Percentiles rank a stretch among this genome's conserved stretches.
Evolutionary conservation across 768 basidiomycete genomes (phyloP).

Genomic region (Serpula lacrymans): DNA sequence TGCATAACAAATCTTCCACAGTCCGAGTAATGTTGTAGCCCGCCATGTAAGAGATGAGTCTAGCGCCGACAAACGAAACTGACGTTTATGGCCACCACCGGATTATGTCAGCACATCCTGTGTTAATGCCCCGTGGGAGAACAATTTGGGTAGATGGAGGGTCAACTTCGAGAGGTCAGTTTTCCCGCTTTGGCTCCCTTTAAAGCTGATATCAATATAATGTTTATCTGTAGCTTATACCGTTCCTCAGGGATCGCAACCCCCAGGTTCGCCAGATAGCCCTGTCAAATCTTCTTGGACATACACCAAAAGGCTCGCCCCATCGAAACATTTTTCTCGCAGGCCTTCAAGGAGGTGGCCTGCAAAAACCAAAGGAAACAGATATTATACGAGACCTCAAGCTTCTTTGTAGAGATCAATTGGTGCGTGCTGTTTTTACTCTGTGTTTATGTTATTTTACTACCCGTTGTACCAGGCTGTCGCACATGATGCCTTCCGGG

Average conservation of each 20-base stretch:
- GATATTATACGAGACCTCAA: slow-evolving; percentile 79
- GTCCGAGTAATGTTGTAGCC: slow-evolving; percentile 73
- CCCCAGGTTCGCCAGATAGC: slow-evolving; percentile 87
- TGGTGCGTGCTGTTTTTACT: slow-evolving; percentile 42
- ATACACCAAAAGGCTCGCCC: slow-evolving; percentile 70
- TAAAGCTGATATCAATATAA: slow-evolving; percentile 9
- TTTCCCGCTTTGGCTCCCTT: slow-evolving; percentile 2
- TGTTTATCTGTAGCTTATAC: slow-evolving; percentile 55
- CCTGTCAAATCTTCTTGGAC: slow-evolving; percentile 75
- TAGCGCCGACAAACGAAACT: slow-evolving; percentile 3
- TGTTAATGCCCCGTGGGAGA: slow-evolving; percentile 20
- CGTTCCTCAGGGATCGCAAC: slow-evolving; percentile 83
- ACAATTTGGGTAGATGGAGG: slow-evolving; percentile 21
- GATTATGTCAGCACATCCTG: slow-evolving; percentile 10
- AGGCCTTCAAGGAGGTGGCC: slow-evolving; percentile 52
- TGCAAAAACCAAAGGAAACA: slow-evolving; percentile 59
- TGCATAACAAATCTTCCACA: slow-evolving; percentile 55
- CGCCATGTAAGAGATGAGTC: slow-evolving; percentile 42
- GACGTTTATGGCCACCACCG: slow-evolving; percentile 17
- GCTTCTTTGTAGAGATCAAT: slow-evolving; percentile 82
- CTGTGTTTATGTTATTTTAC: slow-evolving; percentile 11
- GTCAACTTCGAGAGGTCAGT: slow-evolving; percentile 39
- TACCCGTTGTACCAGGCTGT: slow-evolving; percentile 51
- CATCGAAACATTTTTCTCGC: slow-evolving; percentile 74
- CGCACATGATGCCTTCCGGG: slow-evolving; percentile 93